A percentile compares a stretch with the other conserved stretches of the same genome.
Conservation (phyloP, 2,329 filamentous ascomycete species). For the Claviceps sp. region DNA sequence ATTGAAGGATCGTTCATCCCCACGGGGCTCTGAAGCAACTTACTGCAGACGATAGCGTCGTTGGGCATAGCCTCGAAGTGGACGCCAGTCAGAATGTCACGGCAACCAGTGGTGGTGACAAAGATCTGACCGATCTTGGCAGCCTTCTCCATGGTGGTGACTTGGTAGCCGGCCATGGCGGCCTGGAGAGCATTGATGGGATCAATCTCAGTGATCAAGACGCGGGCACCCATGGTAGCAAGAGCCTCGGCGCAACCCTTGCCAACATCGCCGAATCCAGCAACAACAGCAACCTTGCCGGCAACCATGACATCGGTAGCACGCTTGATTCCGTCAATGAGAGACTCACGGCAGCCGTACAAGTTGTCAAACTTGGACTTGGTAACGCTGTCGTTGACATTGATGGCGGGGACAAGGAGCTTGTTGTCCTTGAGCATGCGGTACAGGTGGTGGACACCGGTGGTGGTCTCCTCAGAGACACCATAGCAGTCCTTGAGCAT, state of each 20-base stretch:
- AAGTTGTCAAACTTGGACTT: conserved; percentile 99
- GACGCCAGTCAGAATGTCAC: conserved; percentile 82
- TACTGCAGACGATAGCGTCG: conserved; percentile 97
- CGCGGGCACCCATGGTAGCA: conserved; percentile 91
- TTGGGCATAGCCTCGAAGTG: conserved; percentile 96
- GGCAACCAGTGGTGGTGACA: conserved; percentile 97
- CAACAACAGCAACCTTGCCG: conserved; percentile 94
- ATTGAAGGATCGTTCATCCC: neutral
- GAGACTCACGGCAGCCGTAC: conserved; percentile 97
- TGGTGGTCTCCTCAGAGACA: conserved; percentile 99
- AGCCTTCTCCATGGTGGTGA: conserved; percentile 96
- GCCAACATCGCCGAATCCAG: conserved; percentile 96
- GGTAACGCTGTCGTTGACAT: conserved; percentile 99
- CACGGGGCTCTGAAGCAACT: conserved; percentile 15
- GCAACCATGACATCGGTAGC: conserved; percentile 99
- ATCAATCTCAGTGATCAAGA: conserved; percentile 93
- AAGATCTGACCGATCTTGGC: conserved; percentile 87
- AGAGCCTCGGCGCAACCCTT: conserved; percentile 97
- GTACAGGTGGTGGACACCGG: conserved; percentile 98
- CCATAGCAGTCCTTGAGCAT: conserved; percentile 97
- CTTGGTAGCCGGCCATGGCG: conserved; percentile 92
- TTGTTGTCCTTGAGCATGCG: conserved; percentile 84
- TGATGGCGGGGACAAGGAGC: conserved; percentile 91
- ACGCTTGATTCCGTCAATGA: conserved; percentile 99
- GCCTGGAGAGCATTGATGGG: conserved; percentile 99